phyloP scores from a whole-genome alignment of 768 basidiomycete species.

The Lentinula detonsa region DNA sequence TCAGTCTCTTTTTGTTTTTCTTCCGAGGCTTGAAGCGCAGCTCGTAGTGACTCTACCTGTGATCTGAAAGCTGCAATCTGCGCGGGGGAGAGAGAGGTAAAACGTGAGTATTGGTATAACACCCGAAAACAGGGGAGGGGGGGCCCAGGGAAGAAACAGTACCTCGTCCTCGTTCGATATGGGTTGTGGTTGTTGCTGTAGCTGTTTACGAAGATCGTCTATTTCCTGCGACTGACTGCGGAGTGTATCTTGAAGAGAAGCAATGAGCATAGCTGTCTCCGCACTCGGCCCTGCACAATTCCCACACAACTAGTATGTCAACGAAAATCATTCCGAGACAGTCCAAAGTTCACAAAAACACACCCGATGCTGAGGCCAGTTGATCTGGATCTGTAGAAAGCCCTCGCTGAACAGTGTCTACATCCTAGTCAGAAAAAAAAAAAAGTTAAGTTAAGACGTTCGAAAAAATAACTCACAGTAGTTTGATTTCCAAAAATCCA shows the following conservation, averaged over 20 bases:
- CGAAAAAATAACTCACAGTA: conserved; percentile 58
- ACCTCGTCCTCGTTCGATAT: conserved; percentile 32
- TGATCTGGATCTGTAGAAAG: conserved; percentile 66
- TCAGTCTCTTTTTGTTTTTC: conserved; percentile 76
- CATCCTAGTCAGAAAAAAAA: background rate
- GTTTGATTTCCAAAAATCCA: conserved; percentile 98
- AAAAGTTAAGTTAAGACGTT: background rate
- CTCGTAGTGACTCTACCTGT: background rate
- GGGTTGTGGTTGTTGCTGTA: conserved; percentile 35
- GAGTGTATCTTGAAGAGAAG: conserved; percentile 79
- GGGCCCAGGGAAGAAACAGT: conserved; percentile 2
- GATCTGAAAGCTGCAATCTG: conserved; percentile 6
- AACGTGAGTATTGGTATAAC: background rate
- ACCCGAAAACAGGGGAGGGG: background rate
- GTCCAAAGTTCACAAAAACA: conserved; percentile 11
- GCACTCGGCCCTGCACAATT: conserved; percentile 55
- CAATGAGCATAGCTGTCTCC: conserved; percentile 76
- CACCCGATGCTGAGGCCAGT: conserved; percentile 54
- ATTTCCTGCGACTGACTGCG: conserved; percentile 79
- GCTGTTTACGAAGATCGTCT: conserved; percentile 54
- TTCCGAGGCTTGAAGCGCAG: conserved; percentile 16
- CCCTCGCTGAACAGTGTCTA: conserved; percentile 75
- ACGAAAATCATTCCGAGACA: background rate
- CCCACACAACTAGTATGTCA: no score
- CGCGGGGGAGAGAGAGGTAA: background rate